Base-by-base conservation (phyloP, 2,329 filamentous ascomycete genomes). In the Aspergillus brasiliensis region DNA sequence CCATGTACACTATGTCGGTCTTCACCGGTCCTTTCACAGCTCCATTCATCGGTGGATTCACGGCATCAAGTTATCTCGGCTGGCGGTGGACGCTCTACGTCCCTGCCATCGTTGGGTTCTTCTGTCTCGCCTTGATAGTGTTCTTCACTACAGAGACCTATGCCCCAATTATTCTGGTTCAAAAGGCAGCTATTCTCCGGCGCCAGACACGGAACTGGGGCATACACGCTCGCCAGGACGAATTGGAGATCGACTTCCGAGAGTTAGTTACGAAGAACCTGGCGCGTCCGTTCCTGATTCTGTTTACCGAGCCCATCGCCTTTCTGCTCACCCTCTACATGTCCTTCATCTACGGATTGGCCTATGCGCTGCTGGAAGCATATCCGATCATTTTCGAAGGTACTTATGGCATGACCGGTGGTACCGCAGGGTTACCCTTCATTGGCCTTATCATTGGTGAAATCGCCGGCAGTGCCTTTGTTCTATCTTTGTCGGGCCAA, bases 121-220 rank as follows among this genome's bases (percentile, higher is more conserved):
- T 69, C 13, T 73, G 75, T 3, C 77, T 82, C 13, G 71, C 62
- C 0, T 66, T 69, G 13, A 59, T 69, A 5, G 31, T 59, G 1
- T 5, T 71, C 23, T 82, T 84, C 68, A 73, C 83, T 13, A 72
- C 82, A 53, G 83, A 85, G 67, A 82, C 81, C 0, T 85, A 85
- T 62, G 78, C 82, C 0, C 83, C 83, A 2, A 34, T 62, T 2
- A 58, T 68, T 3, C 57, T 67, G 2, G 58, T 62, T 2, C 54
- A 67, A 21, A 67, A 67, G 17, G 66, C 66, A 1, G 55, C 58
- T 10, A 63, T 65, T 23, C 53, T 68, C 27, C 65, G 65, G 10
- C 62, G 63, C 11, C 65, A 68, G 28, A 67, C 65, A 5, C 56
- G 59, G 23, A 67, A 67, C 57, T 68, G 65, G 65, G 66, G 63